Evolutionary conservation across 768 basidiomycete genomes (phyloP).

Genomic region (Kwoniella europaea): DNA sequence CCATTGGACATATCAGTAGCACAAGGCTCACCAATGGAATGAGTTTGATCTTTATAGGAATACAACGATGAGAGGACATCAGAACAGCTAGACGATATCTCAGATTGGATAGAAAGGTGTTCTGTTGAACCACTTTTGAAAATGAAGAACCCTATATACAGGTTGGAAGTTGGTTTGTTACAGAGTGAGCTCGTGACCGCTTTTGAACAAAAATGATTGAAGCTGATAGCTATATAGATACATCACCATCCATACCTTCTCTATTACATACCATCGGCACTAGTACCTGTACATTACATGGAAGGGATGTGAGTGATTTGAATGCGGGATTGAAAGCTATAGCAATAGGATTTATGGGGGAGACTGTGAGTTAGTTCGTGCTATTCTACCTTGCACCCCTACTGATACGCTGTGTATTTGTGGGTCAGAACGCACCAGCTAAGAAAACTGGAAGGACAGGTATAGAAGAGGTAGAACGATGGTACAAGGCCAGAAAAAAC

Average conservation of each 20-base stretch:
- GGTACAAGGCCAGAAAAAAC: constrained; percentile 28
- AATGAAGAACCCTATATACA: constrained; percentile 17
- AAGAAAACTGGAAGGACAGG: constrained; percentile 35
- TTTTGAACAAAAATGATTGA: too few relatives aligned
- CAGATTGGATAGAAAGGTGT: constrained; percentile 45
- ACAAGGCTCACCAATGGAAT: too few relatives aligned
- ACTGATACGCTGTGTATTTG: constrained; percentile 9
- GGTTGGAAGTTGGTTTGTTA: constrained; percentile 41
- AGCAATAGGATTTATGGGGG: constrained; percentile 36
- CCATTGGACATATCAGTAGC: too few relatives aligned
- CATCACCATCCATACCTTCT: constrained; percentile 19
- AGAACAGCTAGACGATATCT: constrained; percentile 48
- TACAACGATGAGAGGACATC: constrained; percentile 31
- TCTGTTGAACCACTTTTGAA: constrained; percentile 24
- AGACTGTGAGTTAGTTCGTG: constrained; percentile 25
- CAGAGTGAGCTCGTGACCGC: constrained; percentile 37
- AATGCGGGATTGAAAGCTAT: constrained; percentile 25
- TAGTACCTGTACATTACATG: constrained; percentile 22
- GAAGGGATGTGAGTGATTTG: constrained; percentile 35
- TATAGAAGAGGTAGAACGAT: constrained; percentile 40
- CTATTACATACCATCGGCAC: constrained; percentile 17
- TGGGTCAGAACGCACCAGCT: background rate
- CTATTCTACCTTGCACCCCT: background rate
- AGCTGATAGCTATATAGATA: constrained; percentile 29
- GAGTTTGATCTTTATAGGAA: constrained; percentile 15